phyloP scores from a whole-genome alignment of 768 basidiomycete species.

The Lactifluus hygrophoroides region DNA sequence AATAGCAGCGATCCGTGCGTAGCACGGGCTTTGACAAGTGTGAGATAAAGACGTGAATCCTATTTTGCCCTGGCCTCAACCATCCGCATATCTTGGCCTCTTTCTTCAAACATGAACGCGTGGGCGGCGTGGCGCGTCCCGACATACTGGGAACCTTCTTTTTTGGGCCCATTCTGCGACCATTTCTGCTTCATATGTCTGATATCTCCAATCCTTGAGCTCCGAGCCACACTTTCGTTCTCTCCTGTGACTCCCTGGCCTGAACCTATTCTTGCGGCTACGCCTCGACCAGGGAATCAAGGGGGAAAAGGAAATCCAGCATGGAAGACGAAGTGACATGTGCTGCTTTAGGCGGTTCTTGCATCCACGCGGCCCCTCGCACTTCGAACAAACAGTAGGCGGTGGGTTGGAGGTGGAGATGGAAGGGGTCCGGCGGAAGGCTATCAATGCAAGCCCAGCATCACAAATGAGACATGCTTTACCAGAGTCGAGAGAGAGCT shows the following conservation, averaged over 20 bases:
- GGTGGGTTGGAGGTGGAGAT: neutral
- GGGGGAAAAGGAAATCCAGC: neutral
- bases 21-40: too few relatives aligned
- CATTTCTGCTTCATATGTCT: neutral
- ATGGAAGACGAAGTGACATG: neutral
- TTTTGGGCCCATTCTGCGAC: neutral
- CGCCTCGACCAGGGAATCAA: neutral
- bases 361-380: neutral
- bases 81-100: neutral
- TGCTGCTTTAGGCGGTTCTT: neutral
- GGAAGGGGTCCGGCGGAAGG: neutral
- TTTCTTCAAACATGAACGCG: neutral
- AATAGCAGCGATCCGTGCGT: too few relatives aligned
- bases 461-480: neutral
- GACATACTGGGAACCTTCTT: neutral
- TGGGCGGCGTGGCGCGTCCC: neutral
- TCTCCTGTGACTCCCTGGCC: neutral
- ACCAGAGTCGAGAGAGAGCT: neutral
- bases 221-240: neutral
- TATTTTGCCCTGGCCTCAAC: neutral
- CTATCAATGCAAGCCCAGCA: neutral
- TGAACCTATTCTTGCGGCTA: neutral
- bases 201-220: neutral
- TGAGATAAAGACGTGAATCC: neutral
- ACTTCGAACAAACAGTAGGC: neutral